Evolutionary conservation across 768 basidiomycete species (phyloP), one percentile per base, ranked within the genome.

Genomic region (Rhizopogon vulgaris): DNA sequence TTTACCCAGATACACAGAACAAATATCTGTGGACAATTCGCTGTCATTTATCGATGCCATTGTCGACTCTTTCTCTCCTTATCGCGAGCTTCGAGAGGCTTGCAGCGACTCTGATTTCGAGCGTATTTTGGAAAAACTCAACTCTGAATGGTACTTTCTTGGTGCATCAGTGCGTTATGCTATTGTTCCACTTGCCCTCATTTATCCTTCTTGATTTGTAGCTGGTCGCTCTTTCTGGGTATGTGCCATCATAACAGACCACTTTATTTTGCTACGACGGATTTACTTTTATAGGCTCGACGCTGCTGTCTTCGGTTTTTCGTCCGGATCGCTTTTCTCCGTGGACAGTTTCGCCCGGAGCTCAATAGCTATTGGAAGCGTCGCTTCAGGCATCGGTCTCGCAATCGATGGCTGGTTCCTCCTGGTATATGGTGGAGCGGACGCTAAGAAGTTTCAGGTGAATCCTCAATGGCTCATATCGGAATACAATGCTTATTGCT

Each of bases 311-410:
- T 86, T 88, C 39, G 78, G 84, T 1, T 81, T 87, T 53, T 73
- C 78, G 0, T 70, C 77, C 0, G 78, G 69, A 48, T 70, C 79
- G 1, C 55, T 82, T 1, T 83, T 87, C 64, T 55, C 54, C 0
- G 70, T 88, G 30, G 69, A 75, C 40, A 57, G 67, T 0, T 63
- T 78, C 22, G 77, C 84, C 3, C 69, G 69, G 30, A 67, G 67
- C 40, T 76, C 81, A 0, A 76, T 88, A 22, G 80, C 82, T 0
- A 67, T 81, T 1, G 81, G 79, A 24, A 79, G 78, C 34, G 68
- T 83, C 14, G 70, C 80, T 6, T 81, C 85, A 0, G 85, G 82
- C 0, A 71, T 88, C 15, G 87, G 87, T 1, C 77, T 87, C 47
- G 68, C 78, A 6, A 75, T 77, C 49, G 79, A 80, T 45, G 76